A percentile compares a stretch with the other conserved stretches of the same genome.
These are phyloP conservation scores for Scytalidium sp. DNA, from an alignment of 2,329 filamentous ascomycete genomes.

Conservation along the genomic window DNA sequence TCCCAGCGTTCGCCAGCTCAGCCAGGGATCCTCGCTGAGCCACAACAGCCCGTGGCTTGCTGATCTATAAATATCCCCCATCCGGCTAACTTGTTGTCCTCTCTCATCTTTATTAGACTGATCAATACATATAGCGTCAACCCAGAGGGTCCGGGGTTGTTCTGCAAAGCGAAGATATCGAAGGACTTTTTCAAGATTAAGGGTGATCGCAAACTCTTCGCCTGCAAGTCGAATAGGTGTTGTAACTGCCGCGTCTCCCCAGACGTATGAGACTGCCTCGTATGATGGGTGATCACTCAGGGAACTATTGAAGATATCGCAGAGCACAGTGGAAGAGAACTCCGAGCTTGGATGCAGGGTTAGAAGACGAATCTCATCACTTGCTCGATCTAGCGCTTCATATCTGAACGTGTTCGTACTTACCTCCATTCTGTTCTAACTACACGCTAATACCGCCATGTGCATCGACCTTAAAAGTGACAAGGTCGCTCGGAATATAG, in stretches of 20 bases:
- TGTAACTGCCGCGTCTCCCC: background rate
- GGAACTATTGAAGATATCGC: background rate
- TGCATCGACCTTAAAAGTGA: too few species aligned
- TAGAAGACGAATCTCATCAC: conserved; percentile 2
- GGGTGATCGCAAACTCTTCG: background rate
- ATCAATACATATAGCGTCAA: too few species aligned
- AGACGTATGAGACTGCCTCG: conserved; percentile 7
- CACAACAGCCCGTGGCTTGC: conserved; percentile 6
- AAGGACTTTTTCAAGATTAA: conserved; percentile 1
- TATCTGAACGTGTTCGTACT: too few species aligned
- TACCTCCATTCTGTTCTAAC: too few species aligned
- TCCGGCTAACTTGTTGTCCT: conserved; percentile 9
- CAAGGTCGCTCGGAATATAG: too few species aligned
- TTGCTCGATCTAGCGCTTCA: too few species aligned
- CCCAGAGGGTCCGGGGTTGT: conserved; percentile 6
- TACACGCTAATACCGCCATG: too few species aligned
- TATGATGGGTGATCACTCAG: background rate
- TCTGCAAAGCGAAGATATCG: background rate
- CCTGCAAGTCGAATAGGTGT: background rate
- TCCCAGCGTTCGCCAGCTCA: background rate
- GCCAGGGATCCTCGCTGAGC: conserved; percentile 6
- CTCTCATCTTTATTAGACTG: conserved; percentile 8
- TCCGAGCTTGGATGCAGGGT: conserved; percentile 1
- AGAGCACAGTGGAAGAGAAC: background rate
- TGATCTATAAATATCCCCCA: conserved; percentile 10